Conservation (phyloP, 2,329 filamentous ascomycete species). For the Aspergillus versicolor region DNA sequence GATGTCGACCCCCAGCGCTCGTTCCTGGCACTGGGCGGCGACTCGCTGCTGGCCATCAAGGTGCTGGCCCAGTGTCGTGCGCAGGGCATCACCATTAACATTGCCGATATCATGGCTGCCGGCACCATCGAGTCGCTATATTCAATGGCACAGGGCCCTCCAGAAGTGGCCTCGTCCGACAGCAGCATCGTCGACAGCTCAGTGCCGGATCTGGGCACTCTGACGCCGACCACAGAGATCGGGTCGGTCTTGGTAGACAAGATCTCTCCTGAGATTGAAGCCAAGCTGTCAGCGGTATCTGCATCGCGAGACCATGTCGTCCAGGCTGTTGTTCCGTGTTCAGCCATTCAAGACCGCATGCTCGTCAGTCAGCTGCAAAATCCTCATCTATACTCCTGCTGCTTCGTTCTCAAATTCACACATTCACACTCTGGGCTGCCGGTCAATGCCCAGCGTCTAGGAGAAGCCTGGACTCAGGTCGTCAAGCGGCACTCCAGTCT, state of each 20-base stretch:
- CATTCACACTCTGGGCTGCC: background rate
- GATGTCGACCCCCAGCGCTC: background rate
- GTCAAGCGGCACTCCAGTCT: background rate
- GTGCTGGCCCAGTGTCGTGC: background rate
- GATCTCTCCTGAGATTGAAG: background rate
- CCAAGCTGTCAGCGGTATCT: background rate
- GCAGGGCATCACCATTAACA: background rate
- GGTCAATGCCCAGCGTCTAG: background rate
- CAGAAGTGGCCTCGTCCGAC: background rate
- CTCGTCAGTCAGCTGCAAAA: background rate
- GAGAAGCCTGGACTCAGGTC: background rate
- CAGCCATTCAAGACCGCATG: background rate
- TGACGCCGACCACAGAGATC: background rate
- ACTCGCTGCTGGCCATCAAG: background rate
- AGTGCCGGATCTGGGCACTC: background rate
- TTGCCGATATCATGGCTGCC: background rate
- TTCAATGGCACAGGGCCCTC: background rate
- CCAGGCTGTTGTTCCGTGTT: background rate
- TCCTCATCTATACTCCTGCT: background rate
- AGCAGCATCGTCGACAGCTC: background rate
- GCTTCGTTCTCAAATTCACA: background rate
- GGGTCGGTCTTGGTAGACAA: background rate
- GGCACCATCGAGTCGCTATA: background rate
- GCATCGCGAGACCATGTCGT: background rate
- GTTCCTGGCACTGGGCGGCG: background rate